These are phyloP conservation scores for Aureobasidium subglaciale DNA, from an alignment of 2,329 filamentous ascomycete genomes.

Conservation along the genomic window DNA sequence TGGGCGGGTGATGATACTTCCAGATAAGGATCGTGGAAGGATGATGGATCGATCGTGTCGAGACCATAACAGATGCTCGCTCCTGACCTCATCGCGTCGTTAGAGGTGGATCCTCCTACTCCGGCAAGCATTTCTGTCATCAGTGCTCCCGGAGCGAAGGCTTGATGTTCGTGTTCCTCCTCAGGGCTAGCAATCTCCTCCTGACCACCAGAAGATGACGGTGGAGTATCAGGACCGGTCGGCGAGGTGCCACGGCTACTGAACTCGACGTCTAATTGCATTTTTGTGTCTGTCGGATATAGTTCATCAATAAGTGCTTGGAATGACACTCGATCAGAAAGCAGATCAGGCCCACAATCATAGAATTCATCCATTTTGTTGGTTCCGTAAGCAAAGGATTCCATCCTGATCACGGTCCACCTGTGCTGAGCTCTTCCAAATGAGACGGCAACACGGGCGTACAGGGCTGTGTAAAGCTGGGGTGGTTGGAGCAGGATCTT, in stretches of 20 bases:
- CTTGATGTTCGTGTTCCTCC: background rate
- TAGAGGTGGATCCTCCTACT: background rate
- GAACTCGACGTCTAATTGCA: slow-evolving; percentile 7
- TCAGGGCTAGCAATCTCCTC: background rate
- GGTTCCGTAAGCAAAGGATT: slow-evolving; percentile 11
- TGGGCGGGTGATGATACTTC: background rate
- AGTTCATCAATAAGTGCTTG: slow-evolving; percentile 7
- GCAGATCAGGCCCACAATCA: slow-evolving; percentile 2
- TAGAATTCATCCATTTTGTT: slow-evolving; percentile 10
- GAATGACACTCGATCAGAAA: slow-evolving; percentile 5
- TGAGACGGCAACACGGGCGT: background rate
- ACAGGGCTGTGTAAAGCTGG: slow-evolving; percentile 5
- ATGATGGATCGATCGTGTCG: background rate
- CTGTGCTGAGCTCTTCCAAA: background rate
- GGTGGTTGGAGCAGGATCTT: slow-evolving; percentile 1
- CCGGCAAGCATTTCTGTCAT: slow-evolving; percentile 12
- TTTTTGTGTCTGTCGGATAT: background rate
- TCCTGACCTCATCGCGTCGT: background rate
- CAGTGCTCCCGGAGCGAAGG: slow-evolving; percentile 1
- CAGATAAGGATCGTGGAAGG: background rate
- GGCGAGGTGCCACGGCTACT: slow-evolving; percentile 8
- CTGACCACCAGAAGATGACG: slow-evolving; percentile 1
- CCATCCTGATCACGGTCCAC: slow-evolving; percentile 1
- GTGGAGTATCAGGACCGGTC: slow-evolving; percentile 1
- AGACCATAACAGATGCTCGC: background rate